phyloP scores from a whole-genome alignment of 352 stramenopile species.

The Saprolegnia diclina region DNA sequence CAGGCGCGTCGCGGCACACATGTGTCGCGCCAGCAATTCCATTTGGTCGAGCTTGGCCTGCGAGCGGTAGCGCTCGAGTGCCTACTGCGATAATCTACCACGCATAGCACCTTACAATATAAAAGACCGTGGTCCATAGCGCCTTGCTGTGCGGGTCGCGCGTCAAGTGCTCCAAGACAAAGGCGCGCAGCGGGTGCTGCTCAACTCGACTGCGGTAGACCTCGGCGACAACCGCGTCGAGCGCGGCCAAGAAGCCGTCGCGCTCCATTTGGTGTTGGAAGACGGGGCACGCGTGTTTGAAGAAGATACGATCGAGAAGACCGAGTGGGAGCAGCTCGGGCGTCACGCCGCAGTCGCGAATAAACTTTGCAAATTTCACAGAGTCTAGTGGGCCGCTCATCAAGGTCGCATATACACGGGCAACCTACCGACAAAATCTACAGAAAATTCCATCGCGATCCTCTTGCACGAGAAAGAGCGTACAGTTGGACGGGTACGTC shows the following conservation, averaged over 20 bases:
- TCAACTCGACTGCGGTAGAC: not conserved
- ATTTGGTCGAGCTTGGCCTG: conserved; percentile 14
- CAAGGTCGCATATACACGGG: not conserved
- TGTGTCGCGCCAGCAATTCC: not conserved
- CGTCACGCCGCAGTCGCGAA: conserved; percentile 55
- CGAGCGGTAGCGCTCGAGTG: conserved; percentile 4
- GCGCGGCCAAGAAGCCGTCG: conserved; percentile 16
- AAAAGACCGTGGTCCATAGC: conserved; percentile 11
- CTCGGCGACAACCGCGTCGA: conserved; percentile 3
- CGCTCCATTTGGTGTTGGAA: conserved; percentile 25
- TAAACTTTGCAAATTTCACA: conserved; percentile 72
- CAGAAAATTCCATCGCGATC: not conserved
- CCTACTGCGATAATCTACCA: conserved; percentile 3
- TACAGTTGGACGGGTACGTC: conserved; percentile 39
- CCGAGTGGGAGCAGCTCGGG: conserved; percentile 47
- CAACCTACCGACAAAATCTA: conserved; percentile 23
- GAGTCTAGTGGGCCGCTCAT: conserved; percentile 40
- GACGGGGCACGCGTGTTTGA: not conserved
- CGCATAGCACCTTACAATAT: too few species aligned
- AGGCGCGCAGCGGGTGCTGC: conserved; percentile 6
- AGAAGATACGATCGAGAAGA: conserved; percentile 18
- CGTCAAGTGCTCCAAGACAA: conserved; percentile 18
- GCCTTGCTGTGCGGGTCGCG: not conserved
- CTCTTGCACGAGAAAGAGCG: not conserved
- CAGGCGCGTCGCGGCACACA: conserved; percentile 17